A percentile compares a stretch with the other conserved stretches of the same genome.
phyloP scores from a whole-genome alignment of 345 rosid genomes.

The Sapria himalayana region DNA sequence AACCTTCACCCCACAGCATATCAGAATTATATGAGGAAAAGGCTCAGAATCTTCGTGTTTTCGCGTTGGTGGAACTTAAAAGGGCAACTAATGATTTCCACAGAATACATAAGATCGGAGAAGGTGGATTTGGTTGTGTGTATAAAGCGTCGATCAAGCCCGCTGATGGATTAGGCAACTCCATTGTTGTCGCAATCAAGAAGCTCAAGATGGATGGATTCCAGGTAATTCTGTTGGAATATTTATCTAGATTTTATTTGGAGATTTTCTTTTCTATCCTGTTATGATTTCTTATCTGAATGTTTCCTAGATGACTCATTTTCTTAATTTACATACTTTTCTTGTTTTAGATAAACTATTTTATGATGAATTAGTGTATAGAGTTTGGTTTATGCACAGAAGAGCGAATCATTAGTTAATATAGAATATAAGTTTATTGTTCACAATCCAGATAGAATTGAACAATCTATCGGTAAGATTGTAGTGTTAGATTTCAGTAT shows the following conservation, averaged over 20 bases:
- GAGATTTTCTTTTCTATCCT: too few relatives aligned
- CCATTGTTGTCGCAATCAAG: conserved; percentile 47
- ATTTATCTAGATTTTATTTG: too few relatives aligned
- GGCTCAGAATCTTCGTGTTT: conserved; percentile 43
- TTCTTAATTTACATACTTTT: too few relatives aligned
- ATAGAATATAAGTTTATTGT: too few relatives aligned
- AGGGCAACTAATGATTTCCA: conserved; percentile 47
- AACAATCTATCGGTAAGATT: too few relatives aligned
- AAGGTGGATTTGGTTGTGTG: conserved; percentile 79
- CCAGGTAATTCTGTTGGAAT: conserved; percentile 43
- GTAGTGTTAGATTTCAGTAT: too few relatives aligned
- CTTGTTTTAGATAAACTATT: not conserved
- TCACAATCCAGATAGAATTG: too few relatives aligned
- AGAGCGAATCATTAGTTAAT: too few relatives aligned
- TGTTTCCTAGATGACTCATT: too few relatives aligned
- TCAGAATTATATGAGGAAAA: conserved; percentile 44
- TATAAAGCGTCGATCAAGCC: conserved; percentile 41
- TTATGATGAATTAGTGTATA: too few relatives aligned
- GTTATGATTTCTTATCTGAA: too few relatives aligned
- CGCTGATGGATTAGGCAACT: conserved; percentile 24
- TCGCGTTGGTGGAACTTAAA: conserved; percentile 47
- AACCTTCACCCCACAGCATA: conserved; percentile 38
- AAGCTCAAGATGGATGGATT: conserved; percentile 49
- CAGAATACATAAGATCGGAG: conserved; percentile 50
- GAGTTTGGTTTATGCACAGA: too few relatives aligned